Conservation (phyloP, 805 yeast species). For the Candida boleticola region DNA sequence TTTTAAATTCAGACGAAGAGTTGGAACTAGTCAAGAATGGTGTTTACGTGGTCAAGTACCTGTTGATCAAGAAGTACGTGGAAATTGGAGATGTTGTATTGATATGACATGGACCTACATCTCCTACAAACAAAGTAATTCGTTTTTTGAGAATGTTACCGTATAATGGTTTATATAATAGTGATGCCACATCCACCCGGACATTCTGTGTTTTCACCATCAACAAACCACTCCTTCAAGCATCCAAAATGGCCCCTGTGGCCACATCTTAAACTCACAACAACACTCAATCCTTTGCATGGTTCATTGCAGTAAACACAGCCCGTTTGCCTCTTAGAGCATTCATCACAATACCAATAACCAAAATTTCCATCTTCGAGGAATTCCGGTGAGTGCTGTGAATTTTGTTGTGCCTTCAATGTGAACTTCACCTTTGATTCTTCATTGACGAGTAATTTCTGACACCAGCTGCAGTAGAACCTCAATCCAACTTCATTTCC, state of each 20-base stretch:
- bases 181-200: constrained; percentile 69
- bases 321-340: constrained; percentile 57
- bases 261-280: constrained; percentile 66
- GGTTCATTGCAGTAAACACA: constrained; percentile 80
- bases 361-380: constrained; percentile 53
- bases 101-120: too few species aligned
- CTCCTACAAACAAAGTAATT: too few species aligned
- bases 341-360: constrained; percentile 81
- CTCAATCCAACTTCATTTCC: constrained; percentile 35
- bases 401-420: constrained; percentile 9
- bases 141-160: too few species aligned
- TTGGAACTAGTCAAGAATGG: constrained; percentile 61
- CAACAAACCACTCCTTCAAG: constrained; percentile 71
- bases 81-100: constrained; percentile 37
- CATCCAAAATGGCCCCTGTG: constrained; percentile 87
- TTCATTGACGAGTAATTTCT: constrained; percentile 59
- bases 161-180: too few species aligned
- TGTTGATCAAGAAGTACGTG: constrained; percentile 31
- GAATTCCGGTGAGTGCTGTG: not conserved
- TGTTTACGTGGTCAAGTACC: constrained; percentile 73
- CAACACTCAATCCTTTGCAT: constrained; percentile 65
- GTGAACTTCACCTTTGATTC: constrained; percentile 38
- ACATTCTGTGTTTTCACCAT: constrained; percentile 63
- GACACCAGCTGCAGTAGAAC: constrained; percentile 62
- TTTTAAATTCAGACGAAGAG: constrained; percentile 41